Evolutionary conservation across 106 monocot species (phyloP), one percentile per base, ranked within the genome.

Genomic region (Amphibolis antarctica): DNA sequence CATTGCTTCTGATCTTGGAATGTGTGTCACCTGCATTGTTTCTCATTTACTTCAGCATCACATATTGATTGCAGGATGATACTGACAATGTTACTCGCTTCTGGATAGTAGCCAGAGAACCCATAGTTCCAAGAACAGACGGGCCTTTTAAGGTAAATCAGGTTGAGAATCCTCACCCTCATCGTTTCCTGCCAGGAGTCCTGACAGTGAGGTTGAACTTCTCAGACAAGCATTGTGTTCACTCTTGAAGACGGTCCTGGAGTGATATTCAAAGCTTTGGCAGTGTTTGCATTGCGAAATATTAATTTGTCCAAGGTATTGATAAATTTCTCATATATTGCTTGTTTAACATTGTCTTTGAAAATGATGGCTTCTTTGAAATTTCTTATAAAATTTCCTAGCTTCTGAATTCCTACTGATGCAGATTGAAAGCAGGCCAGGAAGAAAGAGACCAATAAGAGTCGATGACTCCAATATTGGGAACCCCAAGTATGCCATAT

Each of bases 191-290:
- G 0, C 47, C 19, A 17, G 30, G 28, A n/a, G n/a, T n/a, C 7
- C 36, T 36, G 7, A 36, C 36, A 36, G 36, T 36, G 4, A 46
- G 10, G 7, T 42, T 58, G 29, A 25, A 44, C 22, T 27, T 65
- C 60, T 21, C 69, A 85, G 90, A 85, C 85, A 21, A 91, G 90
- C 62, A 78, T 91, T 59, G 86, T 86, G 12, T 86, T 91, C 64
- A 77, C 83, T 68, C 76, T 91, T 73, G 86, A 86, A 76, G 90
- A 91, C 72, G 90, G 90, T 46, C 81, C 90, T 1, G 90, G 80
- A 43, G 71, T 86, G 26, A 43, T 91, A 43, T 91, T 86, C 48
- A 91, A 91, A 62, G 85, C 80, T 29, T 63, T 91, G 14, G 74
- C 80, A 20, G 86, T 86, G 12, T 91, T 91, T 79, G 72, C 86